A percentile compares a stretch with the other conserved stretches of the same genome.
phyloP scores from a whole-genome alignment of 2,329 filamentous ascomycete species.

The Nannizziopsis barbatae region DNA sequence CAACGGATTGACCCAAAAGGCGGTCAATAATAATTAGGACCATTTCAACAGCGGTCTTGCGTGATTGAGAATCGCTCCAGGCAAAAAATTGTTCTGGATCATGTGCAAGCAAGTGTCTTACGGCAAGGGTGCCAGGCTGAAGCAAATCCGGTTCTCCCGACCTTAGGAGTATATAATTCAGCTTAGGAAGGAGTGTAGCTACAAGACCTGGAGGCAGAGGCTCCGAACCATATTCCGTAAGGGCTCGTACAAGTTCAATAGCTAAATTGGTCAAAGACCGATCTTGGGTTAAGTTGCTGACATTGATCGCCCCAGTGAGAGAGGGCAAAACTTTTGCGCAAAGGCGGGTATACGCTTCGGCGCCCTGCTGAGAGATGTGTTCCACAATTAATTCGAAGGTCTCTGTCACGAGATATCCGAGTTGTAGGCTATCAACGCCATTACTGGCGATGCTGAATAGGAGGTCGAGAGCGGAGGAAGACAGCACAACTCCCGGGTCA shows the following conservation, averaged over 20 bases:
- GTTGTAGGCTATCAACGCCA: slow-evolving; percentile 80
- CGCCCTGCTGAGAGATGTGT: slow-evolving; percentile 51
- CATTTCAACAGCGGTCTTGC: slow-evolving; percentile 75
- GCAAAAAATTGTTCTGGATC: slow-evolving; percentile 81
- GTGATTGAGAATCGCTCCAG: slow-evolving; percentile 66
- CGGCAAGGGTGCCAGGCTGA: slow-evolving; percentile 70
- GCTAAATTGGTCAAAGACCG: slow-evolving; percentile 70
- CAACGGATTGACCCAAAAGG: slow-evolving; percentile 68
- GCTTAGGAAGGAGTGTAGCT: slow-evolving; percentile 71
- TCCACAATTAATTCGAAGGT: slow-evolving; percentile 80
- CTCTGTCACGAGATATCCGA: slow-evolving; percentile 77
- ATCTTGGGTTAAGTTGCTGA: slow-evolving; percentile 74
- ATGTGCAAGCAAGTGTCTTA: slow-evolving; percentile 81
- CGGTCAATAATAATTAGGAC: slow-evolving; percentile 87
- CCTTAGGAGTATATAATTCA: slow-evolving; percentile 69
- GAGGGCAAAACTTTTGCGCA: slow-evolving; percentile 81
- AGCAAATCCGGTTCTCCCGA: slow-evolving; percentile 81
- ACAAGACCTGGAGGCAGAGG: slow-evolving; percentile 83
- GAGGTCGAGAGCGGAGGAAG: slow-evolving; percentile 60
- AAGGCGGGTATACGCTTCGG: slow-evolving; percentile 61
- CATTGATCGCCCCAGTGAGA: slow-evolving; percentile 77
- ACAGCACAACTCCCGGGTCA: slow-evolving; percentile 62
- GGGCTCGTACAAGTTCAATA: slow-evolving; percentile 67
- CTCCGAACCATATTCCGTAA: slow-evolving; percentile 71
- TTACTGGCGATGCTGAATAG: slow-evolving; percentile 83